A percentile compares a stretch with the other conserved stretches of the same genome.
phyloP scores from a whole-genome alignment of 768 basidiomycete genomes.

The Tricholoma flavovirens region DNA sequence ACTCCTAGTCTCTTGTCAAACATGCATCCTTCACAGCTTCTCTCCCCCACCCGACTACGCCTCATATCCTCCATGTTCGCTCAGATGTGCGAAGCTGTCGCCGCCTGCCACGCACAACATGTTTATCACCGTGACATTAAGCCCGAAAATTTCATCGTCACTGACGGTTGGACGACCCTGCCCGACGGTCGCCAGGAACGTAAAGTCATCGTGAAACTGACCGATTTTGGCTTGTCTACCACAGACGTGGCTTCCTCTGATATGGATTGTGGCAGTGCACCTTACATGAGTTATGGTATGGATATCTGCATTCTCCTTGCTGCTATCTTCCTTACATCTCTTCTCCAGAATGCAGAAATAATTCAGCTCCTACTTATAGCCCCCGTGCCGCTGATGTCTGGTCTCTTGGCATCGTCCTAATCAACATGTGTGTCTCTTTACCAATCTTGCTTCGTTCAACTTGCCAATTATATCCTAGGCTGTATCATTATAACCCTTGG shows the following conservation, averaged over 20 bases:
- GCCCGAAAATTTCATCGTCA: conserved; percentile 97
- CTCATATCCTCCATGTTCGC: conserved; percentile 96
- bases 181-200: conserved; percentile 60
- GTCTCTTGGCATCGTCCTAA: conserved; percentile 97
- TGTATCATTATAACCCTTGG: conserved; percentile 99
- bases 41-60: conserved; percentile 82
- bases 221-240: conserved; percentile 95
- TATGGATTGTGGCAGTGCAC: conserved; percentile 97
- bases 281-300: conserved; percentile 97
- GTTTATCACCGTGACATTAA: conserved; percentile 99
- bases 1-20: conserved; percentile 90
- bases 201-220: conserved; percentile 92
- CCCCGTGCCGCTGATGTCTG: conserved; percentile 97
- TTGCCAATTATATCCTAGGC: conserved; percentile 38
- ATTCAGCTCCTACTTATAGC: conserved; percentile 88
- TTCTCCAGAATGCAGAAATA: conserved; percentile 91
- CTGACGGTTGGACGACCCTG: conserved; percentile 63
- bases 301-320: conserved; percentile 12
- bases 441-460: conserved; percentile 17
- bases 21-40: conserved; percentile 70
- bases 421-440: conserved; percentile 81
- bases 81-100: conserved; percentile 98
- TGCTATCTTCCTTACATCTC: conserved; percentile 8
- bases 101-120: conserved; percentile 84
- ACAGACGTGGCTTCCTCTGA: conserved; percentile 85